Base-by-base conservation (phyloP, 768 basidiomycete genomes). In the Rhizopogon roseolus region DNA sequence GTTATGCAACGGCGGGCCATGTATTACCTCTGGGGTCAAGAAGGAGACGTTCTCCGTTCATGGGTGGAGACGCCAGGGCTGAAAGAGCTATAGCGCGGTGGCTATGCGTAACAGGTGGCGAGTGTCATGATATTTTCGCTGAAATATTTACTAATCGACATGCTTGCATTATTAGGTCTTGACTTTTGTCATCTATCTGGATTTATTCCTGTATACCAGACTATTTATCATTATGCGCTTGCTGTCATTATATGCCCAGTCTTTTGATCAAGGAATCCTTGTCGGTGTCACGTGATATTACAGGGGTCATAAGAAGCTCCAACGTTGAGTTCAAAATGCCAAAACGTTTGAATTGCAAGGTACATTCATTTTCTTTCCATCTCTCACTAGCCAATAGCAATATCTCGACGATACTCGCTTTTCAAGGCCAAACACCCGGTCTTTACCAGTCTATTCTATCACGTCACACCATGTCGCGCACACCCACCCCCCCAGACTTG, bases 1-100 rank as follows among this genome's bases (percentile, higher is more conserved):
- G 73, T 80, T 64, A 77, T 88, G 67, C 73, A 72, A 44, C 68
- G 71, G 6, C 76, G 87, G 29, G 77, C 79, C 41, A 67, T 74
- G 49, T 89, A 86, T 71, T 88, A 89, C 68, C 58, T 88, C 11
- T 79, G 78, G 63, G 86, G 85, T 17, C 74, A 76, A 53, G 80
- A 81, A 56, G 66, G 61, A 34, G 61, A 75, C 54, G 43, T 64
- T 36, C 55, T 73, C 9, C 59, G 61, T 19, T 62, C 67, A 52
- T 61, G 64, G 56, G 64, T 70, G 2, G 67, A 69, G 34, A 27
- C 57, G 13, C 56, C 65, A 14, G 55, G 65, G 16, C 16, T 70
- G 54, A 66, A 62, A 54, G 69, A 71, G 27, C 49, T 71, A 57
- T 69, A 44, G 61, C 7, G 5, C 40, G 29, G 19, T 9, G 29